phyloP scores from a whole-genome alignment of 2,329 filamentous ascomycete genomes.

The Botrytis byssoidea region DNA sequence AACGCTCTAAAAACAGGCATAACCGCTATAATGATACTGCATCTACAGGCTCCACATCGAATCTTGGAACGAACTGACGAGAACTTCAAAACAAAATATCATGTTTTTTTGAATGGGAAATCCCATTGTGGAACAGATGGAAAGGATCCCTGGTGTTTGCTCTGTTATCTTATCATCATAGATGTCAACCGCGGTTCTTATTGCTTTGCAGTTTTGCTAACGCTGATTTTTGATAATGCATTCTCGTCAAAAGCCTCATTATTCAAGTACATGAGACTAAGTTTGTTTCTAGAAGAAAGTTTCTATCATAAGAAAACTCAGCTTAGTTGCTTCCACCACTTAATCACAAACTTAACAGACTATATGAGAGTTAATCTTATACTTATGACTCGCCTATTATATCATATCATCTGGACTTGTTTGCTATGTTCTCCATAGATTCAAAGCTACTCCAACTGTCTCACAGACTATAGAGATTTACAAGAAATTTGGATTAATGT shows the following conservation, averaged over 20 bases:
- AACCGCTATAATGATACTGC: background rate
- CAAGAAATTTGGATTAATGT: constrained; percentile 3
- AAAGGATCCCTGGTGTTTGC: background rate
- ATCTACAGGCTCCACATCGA: background rate
- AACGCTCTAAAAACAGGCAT: background rate
- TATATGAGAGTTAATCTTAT: background rate
- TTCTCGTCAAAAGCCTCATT: background rate
- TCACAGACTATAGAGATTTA: background rate
- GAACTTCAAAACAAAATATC: constrained; percentile 1
- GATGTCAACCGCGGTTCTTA: background rate
- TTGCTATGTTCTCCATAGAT: background rate
- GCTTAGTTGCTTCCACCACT: background rate
- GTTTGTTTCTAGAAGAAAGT: constrained; percentile 1
- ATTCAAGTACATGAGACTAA: background rate
- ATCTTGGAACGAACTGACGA: background rate
- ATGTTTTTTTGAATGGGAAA: background rate
- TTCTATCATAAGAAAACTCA: background rate
- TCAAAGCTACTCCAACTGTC: background rate
- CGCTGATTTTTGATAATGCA: background rate
- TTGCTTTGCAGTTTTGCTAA: background rate
- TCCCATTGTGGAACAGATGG: background rate
- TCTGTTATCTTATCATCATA: background rate
- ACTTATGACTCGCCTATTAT: background rate
- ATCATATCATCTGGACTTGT: background rate
- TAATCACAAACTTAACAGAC: background rate